These are phyloP conservation scores for Russula griseocarnosa DNA, from an alignment of 768 basidiomycete species.

Conservation along the genomic window DNA sequence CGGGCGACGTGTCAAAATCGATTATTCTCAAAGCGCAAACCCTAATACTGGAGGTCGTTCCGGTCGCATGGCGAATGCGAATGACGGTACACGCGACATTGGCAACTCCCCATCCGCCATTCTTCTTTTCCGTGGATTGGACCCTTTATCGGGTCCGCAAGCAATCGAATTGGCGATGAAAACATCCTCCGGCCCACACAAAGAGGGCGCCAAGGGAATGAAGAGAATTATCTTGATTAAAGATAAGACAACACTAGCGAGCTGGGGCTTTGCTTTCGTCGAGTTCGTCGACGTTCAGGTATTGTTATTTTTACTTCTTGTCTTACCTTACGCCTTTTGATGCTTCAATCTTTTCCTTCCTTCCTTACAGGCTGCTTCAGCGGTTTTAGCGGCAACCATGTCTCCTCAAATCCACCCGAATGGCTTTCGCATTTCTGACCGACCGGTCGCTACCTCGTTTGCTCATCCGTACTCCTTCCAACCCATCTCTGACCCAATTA, in stretches of 20 bases:
- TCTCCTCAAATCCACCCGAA: conserved; percentile 81
- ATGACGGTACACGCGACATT: conserved; percentile 96
- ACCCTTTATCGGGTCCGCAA: conserved; percentile 81
- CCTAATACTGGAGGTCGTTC: conserved; percentile 62
- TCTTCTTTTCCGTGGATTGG: conserved; percentile 85
- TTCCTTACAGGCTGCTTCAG: conserved; percentile 66
- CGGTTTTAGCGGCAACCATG: conserved; percentile 81
- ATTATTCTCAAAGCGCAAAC: conserved; percentile 84
- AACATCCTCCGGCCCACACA: conserved; percentile 70
- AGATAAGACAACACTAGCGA: conserved; percentile 80
- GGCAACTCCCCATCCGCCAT: conserved; percentile 80
- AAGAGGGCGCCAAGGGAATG: conserved; percentile 83
- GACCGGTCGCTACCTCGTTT: conserved; percentile 88
- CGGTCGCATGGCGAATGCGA: conserved; percentile 58
- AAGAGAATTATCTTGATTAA: conserved; percentile 83
- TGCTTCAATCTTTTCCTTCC: conserved; percentile 22
- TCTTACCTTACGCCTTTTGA: conserved; percentile 12
- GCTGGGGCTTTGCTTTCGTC: conserved; percentile 93
- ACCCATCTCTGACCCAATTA: conserved; percentile 66
- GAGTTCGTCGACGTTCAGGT: conserved; percentile 87
- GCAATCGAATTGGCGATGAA: conserved; percentile 83
- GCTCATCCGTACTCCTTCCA: conserved; percentile 90
- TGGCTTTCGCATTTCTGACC: conserved; percentile 90
- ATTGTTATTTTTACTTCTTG: conserved; percentile 26
- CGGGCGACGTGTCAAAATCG: conserved; percentile 89